Conservation (phyloP, 169 alveolate genomes). For the Amoebophrya sp. region DNA sequence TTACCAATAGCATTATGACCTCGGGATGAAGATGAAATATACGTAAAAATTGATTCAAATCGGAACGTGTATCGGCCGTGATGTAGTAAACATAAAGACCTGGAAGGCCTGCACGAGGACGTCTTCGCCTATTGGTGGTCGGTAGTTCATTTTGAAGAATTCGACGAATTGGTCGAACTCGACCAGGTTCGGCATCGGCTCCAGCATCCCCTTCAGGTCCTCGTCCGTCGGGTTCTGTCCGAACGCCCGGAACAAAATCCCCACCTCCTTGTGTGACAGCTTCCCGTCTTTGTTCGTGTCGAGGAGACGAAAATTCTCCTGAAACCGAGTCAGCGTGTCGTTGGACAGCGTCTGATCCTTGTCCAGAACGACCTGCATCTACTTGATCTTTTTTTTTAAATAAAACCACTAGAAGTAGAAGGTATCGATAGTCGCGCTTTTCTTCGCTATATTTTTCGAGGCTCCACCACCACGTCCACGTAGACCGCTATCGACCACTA, state of each 20-base stretch:
- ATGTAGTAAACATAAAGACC: no score
- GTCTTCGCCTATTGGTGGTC: neutral
- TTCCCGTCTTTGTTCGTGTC: neutral
- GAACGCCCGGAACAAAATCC: neutral
- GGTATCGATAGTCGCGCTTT: neutral
- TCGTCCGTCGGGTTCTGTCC: neutral
- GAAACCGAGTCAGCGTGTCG: neutral
- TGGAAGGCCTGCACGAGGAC: neutral
- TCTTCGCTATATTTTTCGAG: neutral
- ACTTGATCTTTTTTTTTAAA: neutral
- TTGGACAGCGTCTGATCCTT: neutral
- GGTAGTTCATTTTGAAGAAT: neutral
- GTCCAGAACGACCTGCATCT: neutral
- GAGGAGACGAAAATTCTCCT: neutral
- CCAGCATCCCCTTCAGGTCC: neutral
- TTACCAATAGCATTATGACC: no score
- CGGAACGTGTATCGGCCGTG: no score
- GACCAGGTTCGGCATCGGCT: neutral
- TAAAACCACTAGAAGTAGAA: neutral
- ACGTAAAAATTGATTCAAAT: no score
- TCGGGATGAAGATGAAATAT: no score
- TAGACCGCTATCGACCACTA: no score
- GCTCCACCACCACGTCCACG: no score
- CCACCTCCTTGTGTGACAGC: neutral
- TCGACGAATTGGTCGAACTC: neutral